These are phyloP conservation scores for Stevia rebaudiana DNA, from an alignment of 140 eudicot genomes.

Conservation along the genomic window DNA sequence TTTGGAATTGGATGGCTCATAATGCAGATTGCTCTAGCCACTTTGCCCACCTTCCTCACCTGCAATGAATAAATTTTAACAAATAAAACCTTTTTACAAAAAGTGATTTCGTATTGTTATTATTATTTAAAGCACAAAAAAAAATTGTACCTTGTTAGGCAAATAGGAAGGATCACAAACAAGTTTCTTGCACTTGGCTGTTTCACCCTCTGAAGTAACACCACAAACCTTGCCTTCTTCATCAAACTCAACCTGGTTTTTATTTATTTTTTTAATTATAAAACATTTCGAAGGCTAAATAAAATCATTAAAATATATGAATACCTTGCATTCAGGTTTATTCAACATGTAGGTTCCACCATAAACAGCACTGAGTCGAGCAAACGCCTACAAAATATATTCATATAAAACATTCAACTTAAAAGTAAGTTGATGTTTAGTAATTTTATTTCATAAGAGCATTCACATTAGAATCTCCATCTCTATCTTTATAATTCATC, in stretches of 20 bases:
- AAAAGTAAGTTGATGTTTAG: constrained; percentile 5
- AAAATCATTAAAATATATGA: neutral
- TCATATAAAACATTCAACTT: neutral
- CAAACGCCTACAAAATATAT: constrained; percentile 66
- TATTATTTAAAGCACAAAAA: no score
- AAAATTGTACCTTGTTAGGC: constrained; percentile 62
- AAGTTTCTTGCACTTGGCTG: constrained; percentile 96
- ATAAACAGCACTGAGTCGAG: constrained; percentile 95
- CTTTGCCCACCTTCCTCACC: constrained; percentile 95
- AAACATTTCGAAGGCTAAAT: no score
- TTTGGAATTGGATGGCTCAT: constrained; percentile 98
- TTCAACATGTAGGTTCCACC: constrained; percentile 97
- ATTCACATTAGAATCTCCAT: no score
- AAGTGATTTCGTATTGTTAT: neutral
- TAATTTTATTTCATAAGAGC: neutral
- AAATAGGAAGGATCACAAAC: constrained; percentile 97
- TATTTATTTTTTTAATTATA: neutral
- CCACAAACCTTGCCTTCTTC: constrained; percentile 86
- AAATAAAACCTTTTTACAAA: no score
- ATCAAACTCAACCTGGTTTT: constrained; percentile 73
- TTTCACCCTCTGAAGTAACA: constrained; percentile 96
- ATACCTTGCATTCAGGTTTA: constrained; percentile 95
- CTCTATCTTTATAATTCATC: no score
- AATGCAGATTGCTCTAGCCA: constrained; percentile 90
- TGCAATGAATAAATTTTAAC: constrained; percentile 26